A percentile compares a stretch with the other conserved stretches of the same genome.
Conservation (phyloP, 345 rosid species). For the Eucalyptus decipiens region DNA sequence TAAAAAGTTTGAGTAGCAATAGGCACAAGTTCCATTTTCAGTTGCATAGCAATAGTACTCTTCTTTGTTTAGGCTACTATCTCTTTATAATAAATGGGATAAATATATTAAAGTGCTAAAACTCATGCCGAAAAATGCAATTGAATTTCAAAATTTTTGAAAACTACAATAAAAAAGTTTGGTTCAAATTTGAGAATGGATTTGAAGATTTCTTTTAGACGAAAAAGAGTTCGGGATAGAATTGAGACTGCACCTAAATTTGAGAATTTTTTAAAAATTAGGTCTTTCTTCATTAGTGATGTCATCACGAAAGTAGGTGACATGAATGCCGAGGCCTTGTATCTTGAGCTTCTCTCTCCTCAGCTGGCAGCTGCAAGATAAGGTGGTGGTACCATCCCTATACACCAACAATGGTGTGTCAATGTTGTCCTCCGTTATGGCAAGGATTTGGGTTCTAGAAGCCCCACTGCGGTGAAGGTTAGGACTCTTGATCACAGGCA, state of each 20-base stretch:
- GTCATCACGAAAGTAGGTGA: neutral
- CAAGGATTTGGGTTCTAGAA: neutral
- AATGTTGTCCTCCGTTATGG: neutral
- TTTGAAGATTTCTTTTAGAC: neutral
- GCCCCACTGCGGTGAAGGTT: neutral
- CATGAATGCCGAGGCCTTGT: neutral
- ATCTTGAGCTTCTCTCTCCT: neutral
- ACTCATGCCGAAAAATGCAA: accelerated
- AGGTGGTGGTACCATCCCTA: neutral
- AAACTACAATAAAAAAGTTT: accelerated
- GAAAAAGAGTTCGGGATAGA: accelerated
- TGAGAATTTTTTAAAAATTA: neutral
- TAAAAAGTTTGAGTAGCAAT: no score
- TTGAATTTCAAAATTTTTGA: no score
- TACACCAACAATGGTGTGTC: neutral
- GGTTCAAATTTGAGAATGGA: no score
- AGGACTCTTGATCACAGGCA: neutral
- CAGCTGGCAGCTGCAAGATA: neutral
- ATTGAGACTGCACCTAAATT: accelerated
- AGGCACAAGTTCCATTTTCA: no score
- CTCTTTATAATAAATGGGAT: no score
- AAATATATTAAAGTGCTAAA: no score
- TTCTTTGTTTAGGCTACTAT: no score
- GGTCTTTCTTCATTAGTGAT: neutral
- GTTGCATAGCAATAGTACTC: no score